Base-by-base conservation (phyloP, 345 rosid genomes). In the Fremontodendron californicum region DNA sequence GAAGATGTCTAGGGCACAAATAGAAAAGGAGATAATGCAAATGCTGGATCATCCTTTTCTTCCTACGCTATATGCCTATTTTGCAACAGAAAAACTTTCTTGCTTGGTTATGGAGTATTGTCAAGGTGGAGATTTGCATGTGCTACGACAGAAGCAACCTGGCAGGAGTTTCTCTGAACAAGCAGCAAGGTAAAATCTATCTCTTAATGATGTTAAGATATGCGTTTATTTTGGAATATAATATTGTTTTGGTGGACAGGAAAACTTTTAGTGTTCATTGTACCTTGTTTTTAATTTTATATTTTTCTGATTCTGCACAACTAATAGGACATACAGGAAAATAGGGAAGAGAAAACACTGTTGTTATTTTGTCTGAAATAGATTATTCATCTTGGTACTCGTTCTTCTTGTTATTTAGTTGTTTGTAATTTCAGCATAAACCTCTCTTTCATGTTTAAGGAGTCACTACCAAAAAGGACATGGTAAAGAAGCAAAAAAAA, bases 41-140 rank as follows among this genome's bases (percentile, higher is more conserved):
- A 92, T 90, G 89, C 84, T 92, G 73, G 97, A 92, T 85, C 97
- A 92, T 81, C 97, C 97, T 46, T 92, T 92, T 83, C 91, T 92
- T 66, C 94, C 97, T 7, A 92, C 97, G 5, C 79, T 92, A 16
- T 92, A 89, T 85, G 87, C 89, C 19, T 88, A 88, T 81, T 87
- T 92, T 70, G 68, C 85, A 0, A 89, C 92, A 2, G 97, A 92
- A 18, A 89, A 87, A 73, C 84, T 83, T 73, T 90, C 94, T 0
- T 89, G 94, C 84, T 85, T 90, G 86, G 91, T 90, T 65, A 90
- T 90, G 92, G 97, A 92, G 85, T 88, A 87, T 82, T 92, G 97
- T 82, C 90, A 94, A 0, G 94, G 93, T 75, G 97, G 94, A 82
- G 97, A 92, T 88, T 82, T 92, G 78, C 97, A 92, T 74, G 89